A percentile compares a stretch with the other conserved stretches of the same genome.
These are phyloP conservation scores for Tausonia pullulans DNA, from an alignment of 1,284 basidiomycete species.

Conservation along the genomic window DNA sequence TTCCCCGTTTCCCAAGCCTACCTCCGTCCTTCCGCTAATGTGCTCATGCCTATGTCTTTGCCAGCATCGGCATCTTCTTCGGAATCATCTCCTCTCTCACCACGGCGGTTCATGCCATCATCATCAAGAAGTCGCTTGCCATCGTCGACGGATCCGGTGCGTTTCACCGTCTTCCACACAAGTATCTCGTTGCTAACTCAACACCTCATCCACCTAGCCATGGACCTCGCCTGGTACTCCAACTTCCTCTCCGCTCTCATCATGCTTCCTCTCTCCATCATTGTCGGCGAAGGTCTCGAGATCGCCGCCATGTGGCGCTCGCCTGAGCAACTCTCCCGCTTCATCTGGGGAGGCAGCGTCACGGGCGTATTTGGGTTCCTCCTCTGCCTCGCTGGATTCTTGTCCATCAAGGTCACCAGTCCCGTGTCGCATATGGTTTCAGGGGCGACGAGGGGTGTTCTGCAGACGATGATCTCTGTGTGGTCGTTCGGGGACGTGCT, in stretches of 20 bases:
- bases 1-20: not conserved
- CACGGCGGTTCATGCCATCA: conserved; percentile 69
- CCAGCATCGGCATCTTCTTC: conserved; percentile 50
- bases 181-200: too few relatives aligned
- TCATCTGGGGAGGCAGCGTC: conserved; percentile 62
- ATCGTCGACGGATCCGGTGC: conserved; percentile 54
- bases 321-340: conserved; percentile 48
- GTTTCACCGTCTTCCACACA: too few relatives aligned
- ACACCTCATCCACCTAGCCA: conserved; percentile 33
- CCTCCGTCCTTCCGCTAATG: not conserved
- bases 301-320: conserved; percentile 47
- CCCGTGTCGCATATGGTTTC: conserved; percentile 88
- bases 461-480: conserved; percentile 61
- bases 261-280: conserved; percentile 52
- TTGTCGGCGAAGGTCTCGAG: conserved; percentile 57
- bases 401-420: conserved; percentile 83
- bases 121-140: conserved; percentile 65
- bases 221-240: conserved; percentile 72
- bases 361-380: conserved; percentile 73
- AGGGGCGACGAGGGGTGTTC: conserved; percentile 57
- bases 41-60: not conserved
- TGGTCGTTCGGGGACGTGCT: conserved; percentile 65
- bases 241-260: conserved; percentile 57
- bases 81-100: conserved; percentile 65
- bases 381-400: conserved; percentile 76